Evolutionary conservation across 2,329 filamentous ascomycete genomes (phyloP).

Genomic region (Incumbomyces lentus): DNA sequence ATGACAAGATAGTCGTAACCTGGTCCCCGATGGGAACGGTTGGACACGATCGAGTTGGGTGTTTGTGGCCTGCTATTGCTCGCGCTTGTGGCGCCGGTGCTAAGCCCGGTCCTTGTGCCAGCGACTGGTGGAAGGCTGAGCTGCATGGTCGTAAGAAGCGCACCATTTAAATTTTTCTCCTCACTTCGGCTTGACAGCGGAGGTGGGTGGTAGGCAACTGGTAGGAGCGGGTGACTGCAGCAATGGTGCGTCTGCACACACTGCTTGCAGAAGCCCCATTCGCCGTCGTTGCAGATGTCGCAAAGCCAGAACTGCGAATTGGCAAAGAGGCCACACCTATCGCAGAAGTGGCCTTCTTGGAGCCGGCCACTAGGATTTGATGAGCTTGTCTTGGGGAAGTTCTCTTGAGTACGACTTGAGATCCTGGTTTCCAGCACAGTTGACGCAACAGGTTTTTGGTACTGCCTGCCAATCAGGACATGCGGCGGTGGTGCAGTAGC

Average conservation of each 20-base stretch:
- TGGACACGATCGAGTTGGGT: constrained; percentile 16
- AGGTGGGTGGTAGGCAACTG: constrained; percentile 48
- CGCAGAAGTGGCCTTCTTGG: constrained; percentile 76
- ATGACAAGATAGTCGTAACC: constrained; percentile 60
- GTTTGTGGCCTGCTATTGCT: constrained; percentile 2
- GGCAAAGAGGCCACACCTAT: constrained; percentile 59
- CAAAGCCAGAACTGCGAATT: constrained; percentile 89
- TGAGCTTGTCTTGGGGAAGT: constrained; percentile 1
- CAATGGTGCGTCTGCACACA: constrained; percentile 75
- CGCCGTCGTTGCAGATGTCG: constrained; percentile 74
- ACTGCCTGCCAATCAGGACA: constrained; percentile 39
- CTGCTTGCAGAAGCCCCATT: constrained; percentile 86
- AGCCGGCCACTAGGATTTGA: constrained; percentile 54
- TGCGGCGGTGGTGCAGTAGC: constrained; percentile 43
- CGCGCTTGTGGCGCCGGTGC: not conserved
- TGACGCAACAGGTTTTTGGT: constrained; percentile 23
- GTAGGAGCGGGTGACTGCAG: constrained; percentile 73
- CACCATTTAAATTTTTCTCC: not conserved
- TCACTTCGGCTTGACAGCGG: not conserved
- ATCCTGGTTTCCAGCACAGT: constrained; percentile 2
- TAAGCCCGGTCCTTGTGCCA: too few relatives aligned
- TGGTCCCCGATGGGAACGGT: constrained; percentile 37
- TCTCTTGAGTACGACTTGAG: not conserved
- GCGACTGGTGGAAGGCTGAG: not conserved
- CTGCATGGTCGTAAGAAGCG: not conserved